These are phyloP conservation scores for Sisymbrium irio DNA, from an alignment of 345 rosid genomes.

Conservation along the genomic window DNA sequence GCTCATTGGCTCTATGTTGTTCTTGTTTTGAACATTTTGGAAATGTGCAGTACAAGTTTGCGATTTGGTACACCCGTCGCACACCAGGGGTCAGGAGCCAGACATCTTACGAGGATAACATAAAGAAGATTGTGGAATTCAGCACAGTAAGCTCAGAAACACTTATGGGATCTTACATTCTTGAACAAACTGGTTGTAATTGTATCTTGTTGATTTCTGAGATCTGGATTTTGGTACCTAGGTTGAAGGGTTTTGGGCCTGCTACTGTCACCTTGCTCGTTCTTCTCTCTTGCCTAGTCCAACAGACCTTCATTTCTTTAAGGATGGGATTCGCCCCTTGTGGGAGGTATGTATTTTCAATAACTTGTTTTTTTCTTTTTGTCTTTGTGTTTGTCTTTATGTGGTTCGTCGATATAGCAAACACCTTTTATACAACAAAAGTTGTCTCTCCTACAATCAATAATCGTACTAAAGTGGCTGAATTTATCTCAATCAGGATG, in stretches of 20 bases:
- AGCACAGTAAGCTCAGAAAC: slow-evolving; percentile 60
- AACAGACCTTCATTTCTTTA: slow-evolving; percentile 89
- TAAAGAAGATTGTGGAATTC: slow-evolving; percentile 90
- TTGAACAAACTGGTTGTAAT: background rate
- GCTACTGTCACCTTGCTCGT: slow-evolving; percentile 90
- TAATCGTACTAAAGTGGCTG: background rate
- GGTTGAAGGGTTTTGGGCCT: slow-evolving; percentile 93
- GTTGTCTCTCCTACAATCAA: background rate
- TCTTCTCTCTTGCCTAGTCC: slow-evolving; percentile 87
- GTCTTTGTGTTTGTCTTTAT: background rate
- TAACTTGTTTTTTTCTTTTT: background rate
- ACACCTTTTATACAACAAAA: background rate
- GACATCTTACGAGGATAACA: slow-evolving; percentile 90
- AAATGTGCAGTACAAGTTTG: slow-evolving; percentile 67
- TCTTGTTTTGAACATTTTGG: background rate
- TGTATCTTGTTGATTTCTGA: slow-evolving; percentile 20
- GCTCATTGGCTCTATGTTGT: background rate
- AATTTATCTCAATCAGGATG: slow-evolving; percentile 50
- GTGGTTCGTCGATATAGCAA: background rate
- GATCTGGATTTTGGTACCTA: slow-evolving; percentile 20
- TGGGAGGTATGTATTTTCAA: slow-evolving; percentile 67
- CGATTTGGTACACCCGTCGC: slow-evolving; percentile 96
- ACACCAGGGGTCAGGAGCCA: slow-evolving; percentile 85
- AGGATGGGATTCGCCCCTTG: slow-evolving; percentile 86
- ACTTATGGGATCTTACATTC: background rate